phyloP scores from a whole-genome alignment of 805 yeast genomes.

The Barnettozyma botsteinii region DNA sequence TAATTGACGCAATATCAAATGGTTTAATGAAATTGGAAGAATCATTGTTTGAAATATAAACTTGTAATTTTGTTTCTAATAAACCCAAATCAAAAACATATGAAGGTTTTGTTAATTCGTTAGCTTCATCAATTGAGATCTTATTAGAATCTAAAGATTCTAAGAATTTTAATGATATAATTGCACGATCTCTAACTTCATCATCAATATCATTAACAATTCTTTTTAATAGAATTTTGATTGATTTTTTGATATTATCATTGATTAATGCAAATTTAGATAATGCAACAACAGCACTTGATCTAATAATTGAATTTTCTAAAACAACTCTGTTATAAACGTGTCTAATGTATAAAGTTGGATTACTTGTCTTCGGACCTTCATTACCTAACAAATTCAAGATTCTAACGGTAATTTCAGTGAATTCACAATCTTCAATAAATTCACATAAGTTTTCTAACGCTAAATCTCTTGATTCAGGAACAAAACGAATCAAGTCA shows the following conservation, averaged over 20 bases:
- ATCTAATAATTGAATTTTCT: constrained; percentile 91
- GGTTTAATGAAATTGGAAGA: constrained; percentile 40
- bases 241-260: constrained; percentile 57
- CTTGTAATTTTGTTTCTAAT: constrained; percentile 71
- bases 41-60: constrained; percentile 48
- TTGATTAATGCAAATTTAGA: constrained; percentile 84
- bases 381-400: constrained; percentile 89
- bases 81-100: constrained; percentile 66
- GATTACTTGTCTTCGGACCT: constrained; percentile 83
- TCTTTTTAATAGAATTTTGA: constrained; percentile 70
- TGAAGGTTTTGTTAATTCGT: constrained; percentile 58
- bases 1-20: constrained; percentile 68
- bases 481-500: constrained; percentile 83
- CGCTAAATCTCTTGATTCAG: constrained; percentile 76
- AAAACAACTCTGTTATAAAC: constrained; percentile 94
- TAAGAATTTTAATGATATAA: constrained; percentile 70
- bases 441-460: constrained; percentile 90
- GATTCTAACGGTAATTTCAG: constrained; percentile 89
- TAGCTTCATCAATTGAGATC: constrained; percentile 30
- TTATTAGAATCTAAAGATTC: constrained; percentile 30
- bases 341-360: constrained; percentile 89
- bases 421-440: constrained; percentile 96
- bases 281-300: constrained; percentile 90
- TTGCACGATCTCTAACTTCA: constrained; percentile 97
- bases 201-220: constrained; percentile 88